Evolutionary conservation across 1,284 basidiomycete species (phyloP), one percentile per base, ranked within the genome.

Genomic region (Malassezia brasiliensis): DNA sequence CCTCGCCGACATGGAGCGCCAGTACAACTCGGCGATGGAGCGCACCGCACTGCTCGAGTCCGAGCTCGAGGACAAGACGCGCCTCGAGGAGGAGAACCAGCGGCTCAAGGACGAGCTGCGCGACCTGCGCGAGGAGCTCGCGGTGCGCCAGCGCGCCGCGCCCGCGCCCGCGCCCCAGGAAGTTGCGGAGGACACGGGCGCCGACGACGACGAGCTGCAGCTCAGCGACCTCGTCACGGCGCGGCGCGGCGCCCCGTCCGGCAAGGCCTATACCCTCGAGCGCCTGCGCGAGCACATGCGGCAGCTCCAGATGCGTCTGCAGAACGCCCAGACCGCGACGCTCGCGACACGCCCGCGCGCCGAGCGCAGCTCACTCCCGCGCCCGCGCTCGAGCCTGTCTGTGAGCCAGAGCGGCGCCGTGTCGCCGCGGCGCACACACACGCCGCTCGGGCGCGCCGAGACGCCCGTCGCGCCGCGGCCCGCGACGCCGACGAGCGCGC

Each of bases 11-110:
- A 81, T 90, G 70, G 93, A 98, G 77, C 80, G 82, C 61, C 89
- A 86, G 73, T 96, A 96, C 78, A 85, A 90, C 62, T 83, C 84
- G 57, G 86, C 87, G 1, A 80, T 98, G 47, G 94, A 99, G 76
- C 88, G 96, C 78, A 96, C 96, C 77, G 96, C 94, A 46, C 77
- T 98, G 41, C 80, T 98, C 32, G 94, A 99, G 75, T 89, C 96
- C 66, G 94, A 99, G 73, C 79, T 98, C n/a, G 78, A 96, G 40
- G 86, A 86, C 75, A 93, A 91, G 76, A 85, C 88, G 3, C 84
- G 81, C 60, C 74, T 96, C 35, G 90, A 96, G 72, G 91, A 94
- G 75, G 88, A 94, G 69, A 83, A 81, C 49, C 94, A 98, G 76
- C 81, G 94, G 40, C 76, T 94, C 53, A 90, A 85, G 76, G 94